phyloP scores from a whole-genome alignment of 2,329 filamentous ascomycete genomes.

The Aciculosporium take region DNA sequence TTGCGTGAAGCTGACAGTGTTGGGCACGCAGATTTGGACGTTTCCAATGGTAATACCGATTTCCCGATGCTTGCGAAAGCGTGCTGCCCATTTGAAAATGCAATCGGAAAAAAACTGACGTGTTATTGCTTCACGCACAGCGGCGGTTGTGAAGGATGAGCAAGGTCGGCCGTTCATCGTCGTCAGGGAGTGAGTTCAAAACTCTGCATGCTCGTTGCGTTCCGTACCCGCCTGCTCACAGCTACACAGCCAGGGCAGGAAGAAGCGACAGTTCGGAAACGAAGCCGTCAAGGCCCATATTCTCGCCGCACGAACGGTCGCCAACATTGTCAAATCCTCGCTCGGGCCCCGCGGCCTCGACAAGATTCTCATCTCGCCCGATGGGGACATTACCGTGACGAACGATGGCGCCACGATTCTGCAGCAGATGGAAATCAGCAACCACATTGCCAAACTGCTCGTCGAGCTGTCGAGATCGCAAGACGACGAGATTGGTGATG shows the following conservation, averaged over 20 bases:
- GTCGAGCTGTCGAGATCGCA: constrained; percentile 97
- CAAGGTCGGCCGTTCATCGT: constrained; percentile 95
- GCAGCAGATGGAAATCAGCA: constrained; percentile 96
- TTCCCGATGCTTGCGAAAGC: no score
- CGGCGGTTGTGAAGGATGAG: constrained; percentile 85
- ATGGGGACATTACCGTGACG: constrained; percentile 97
- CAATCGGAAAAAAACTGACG: constrained; percentile 7
- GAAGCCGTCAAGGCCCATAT: constrained; percentile 98
- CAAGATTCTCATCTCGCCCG: constrained; percentile 97
- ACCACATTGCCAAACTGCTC: constrained; percentile 92
- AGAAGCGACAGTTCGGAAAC: constrained; percentile 91
- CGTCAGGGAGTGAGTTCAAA: constrained; percentile 72
- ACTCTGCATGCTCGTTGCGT: no score
- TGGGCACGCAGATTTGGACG: constrained; percentile 53
- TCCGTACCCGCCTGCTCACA: no score
- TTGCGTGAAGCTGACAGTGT: constrained; percentile 22
- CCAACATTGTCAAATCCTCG: constrained; percentile 94
- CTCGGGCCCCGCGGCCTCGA: constrained; percentile 90
- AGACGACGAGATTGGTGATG: constrained; percentile 97
- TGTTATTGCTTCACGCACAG: constrained; percentile 23
- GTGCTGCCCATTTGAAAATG: no score
- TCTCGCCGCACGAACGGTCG: constrained; percentile 85
- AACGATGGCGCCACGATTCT: constrained; percentile 98
- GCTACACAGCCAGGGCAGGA: constrained; percentile 69
- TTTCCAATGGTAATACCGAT: constrained; percentile 52